These are phyloP conservation scores for Fragilaria crotonensis DNA, from an alignment of 108 stramenopile genomes.

Conservation along the genomic window DNA sequence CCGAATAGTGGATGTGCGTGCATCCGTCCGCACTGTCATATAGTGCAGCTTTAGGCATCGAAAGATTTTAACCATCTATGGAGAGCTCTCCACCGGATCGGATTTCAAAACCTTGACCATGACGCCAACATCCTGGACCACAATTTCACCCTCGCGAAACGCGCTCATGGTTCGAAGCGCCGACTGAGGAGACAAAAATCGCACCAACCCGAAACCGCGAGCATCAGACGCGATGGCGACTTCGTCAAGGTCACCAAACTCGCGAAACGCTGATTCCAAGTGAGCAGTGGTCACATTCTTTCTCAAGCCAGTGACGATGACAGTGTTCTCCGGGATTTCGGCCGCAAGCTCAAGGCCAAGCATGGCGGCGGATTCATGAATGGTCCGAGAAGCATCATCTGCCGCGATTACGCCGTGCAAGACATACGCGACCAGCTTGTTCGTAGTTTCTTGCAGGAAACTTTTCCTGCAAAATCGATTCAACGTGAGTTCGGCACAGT, in stretches of 20 bases:
- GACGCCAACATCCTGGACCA: conserved; percentile 81
- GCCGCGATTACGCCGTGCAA: conserved; percentile 42
- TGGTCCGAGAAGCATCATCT: conserved; percentile 59
- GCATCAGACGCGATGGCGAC: conserved; percentile 63
- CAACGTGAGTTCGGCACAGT: too few relatives aligned
- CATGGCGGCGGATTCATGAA: conserved; percentile 73
- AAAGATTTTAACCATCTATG: background rate
- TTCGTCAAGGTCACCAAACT: conserved; percentile 65
- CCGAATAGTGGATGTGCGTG: too few relatives aligned
- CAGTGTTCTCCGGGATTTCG: conserved; percentile 53
- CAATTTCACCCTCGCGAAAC: conserved; percentile 62
- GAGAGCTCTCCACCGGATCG: conserved; percentile 18
- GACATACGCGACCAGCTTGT: conserved; percentile 60
- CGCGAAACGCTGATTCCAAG: conserved; percentile 37
- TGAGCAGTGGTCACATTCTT: conserved; percentile 46
- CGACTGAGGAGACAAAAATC: conserved; percentile 53
- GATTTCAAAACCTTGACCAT: conserved; percentile 57
- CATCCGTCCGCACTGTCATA: too few relatives aligned
- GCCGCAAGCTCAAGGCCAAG: conserved; percentile 60
- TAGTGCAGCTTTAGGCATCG: too few relatives aligned
- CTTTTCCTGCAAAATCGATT: conserved; percentile 36
- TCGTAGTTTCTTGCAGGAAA: conserved; percentile 69
- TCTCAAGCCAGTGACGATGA: conserved; percentile 74
- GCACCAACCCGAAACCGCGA: conserved; percentile 72
- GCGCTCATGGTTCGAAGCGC: conserved; percentile 49